Evolutionary conservation across 495 filamentous ascomycete genomes (phyloP).

Genomic region (Penicillium fimorum): DNA sequence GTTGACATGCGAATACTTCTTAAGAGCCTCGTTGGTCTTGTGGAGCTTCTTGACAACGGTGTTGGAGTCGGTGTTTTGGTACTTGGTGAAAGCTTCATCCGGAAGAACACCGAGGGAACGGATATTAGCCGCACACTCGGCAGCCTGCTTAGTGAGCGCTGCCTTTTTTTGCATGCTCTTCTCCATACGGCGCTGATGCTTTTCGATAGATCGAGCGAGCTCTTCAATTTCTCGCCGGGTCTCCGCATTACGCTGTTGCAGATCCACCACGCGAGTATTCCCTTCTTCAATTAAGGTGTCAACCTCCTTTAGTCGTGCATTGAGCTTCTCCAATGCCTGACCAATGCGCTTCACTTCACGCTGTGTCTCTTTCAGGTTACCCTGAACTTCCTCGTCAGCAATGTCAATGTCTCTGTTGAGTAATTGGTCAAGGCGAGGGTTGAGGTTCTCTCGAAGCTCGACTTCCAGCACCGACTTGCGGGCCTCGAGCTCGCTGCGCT

Average conservation of each 20-base stretch:
- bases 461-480: constrained; percentile 78
- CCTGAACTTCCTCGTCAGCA: constrained; percentile 55
- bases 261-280: constrained; percentile 54
- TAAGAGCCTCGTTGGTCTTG: constrained; percentile 89
- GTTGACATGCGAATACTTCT: constrained; percentile 97
- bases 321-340: constrained; percentile 59
- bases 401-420: constrained; percentile 72
- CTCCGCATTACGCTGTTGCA: constrained; percentile 63
- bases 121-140: constrained; percentile 82
- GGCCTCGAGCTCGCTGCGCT: constrained; percentile 74
- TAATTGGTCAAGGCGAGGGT: constrained; percentile 83
- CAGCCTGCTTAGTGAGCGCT: constrained; percentile 67
- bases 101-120: constrained; percentile 90
- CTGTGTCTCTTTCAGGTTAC: constrained; percentile 74
- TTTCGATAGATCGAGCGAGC: constrained; percentile 76
- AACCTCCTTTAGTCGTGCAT: constrained; percentile 65
- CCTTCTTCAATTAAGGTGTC: constrained; percentile 68
- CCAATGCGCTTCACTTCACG: constrained; percentile 76
- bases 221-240: constrained; percentile 70
- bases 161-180: constrained; percentile 86
- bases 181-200: constrained; percentile 86
- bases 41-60: constrained; percentile 79
- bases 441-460: constrained; percentile 81
- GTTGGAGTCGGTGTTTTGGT: constrained; percentile 74
- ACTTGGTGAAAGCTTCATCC: constrained; percentile 91